Conservation (phyloP, 768 basidiomycete genomes). For the Dioszegia crocea region DNA sequence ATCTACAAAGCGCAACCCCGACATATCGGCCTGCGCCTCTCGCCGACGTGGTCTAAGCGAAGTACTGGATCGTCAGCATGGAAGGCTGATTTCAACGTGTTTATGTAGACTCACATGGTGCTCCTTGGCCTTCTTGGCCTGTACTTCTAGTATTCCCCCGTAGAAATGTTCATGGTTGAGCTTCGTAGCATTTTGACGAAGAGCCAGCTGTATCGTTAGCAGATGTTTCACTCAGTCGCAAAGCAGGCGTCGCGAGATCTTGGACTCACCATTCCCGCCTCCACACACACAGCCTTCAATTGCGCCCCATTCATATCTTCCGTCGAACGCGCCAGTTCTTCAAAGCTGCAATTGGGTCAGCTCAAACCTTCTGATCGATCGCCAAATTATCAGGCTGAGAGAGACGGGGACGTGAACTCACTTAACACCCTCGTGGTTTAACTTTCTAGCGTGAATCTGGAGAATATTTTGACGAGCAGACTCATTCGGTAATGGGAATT, state of each 20-base stretch:
- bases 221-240: neutral
- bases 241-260: neutral
- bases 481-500: slow-evolving; percentile 95
- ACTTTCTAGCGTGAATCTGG: slow-evolving; percentile 95
- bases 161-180: slow-evolving; percentile 93
- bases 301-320: slow-evolving; percentile 85
- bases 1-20: too few species aligned
- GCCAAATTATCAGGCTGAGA: too few species aligned
- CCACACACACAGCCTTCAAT: slow-evolving; percentile 95
- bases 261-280: slow-evolving; percentile 94
- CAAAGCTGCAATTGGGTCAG: slow-evolving; percentile 55
- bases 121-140: slow-evolving; percentile 99
- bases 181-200: slow-evolving; percentile 84
- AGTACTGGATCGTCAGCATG: too few species aligned
- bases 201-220: slow-evolving; percentile 31
- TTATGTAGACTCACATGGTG: slow-evolving; percentile 53
- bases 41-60: too few species aligned
- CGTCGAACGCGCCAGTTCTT: slow-evolving; percentile 91
- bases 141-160: slow-evolving; percentile 64
- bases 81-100: too few species aligned
- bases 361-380: neutral
- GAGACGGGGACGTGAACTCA: slow-evolving; percentile 16
- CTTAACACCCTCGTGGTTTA: slow-evolving; percentile 86
- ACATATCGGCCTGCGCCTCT: too few species aligned
- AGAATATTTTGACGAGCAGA: slow-evolving; percentile 93